phyloP scores from a whole-genome alignment of 129 eudicot genomes.

The Flaveria trinervia region DNA sequence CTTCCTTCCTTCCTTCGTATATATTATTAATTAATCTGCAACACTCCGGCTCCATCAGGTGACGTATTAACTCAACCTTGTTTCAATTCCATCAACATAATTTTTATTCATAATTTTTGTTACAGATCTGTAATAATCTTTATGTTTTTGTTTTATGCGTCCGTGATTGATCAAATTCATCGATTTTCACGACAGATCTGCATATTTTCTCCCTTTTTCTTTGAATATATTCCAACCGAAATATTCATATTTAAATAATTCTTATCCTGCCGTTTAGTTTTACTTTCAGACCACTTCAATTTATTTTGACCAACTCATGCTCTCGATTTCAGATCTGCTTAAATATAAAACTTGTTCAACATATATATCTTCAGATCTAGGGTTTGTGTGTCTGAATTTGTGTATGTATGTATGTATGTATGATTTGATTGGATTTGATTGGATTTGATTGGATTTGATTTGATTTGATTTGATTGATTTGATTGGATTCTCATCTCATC shows the following conservation, averaged over 20 bases:
- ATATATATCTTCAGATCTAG: constrained; percentile 22
- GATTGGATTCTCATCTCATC: constrained; percentile 22
- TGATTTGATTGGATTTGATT: constrained; percentile 23
- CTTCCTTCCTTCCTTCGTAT: no score
- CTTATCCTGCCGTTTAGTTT: background rate
- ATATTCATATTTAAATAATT: no score
- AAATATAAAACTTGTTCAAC: no score
- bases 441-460: background rate
- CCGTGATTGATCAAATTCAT: background rate
- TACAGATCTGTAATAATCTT: background rate
- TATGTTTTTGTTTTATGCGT: background rate
- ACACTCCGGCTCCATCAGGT: constrained; percentile 9
- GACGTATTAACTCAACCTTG: background rate
- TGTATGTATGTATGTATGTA: background rate
- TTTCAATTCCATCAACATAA: background rate
- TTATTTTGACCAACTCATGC: constrained; percentile 18
- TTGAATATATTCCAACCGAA: no score
- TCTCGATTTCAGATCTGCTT: constrained; percentile 32
- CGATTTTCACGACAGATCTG: constrained; percentile 40
- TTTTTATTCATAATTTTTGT: no score
- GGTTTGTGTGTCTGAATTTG: constrained; percentile 18
- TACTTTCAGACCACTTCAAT: background rate
- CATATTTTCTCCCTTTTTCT: background rate
- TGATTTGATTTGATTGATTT: constrained; percentile 20
- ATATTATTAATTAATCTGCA: background rate